Evolutionary conservation across 2,329 filamentous ascomycete genomes (phyloP).

Genomic region (Ascochyta viciae-villosae): DNA sequence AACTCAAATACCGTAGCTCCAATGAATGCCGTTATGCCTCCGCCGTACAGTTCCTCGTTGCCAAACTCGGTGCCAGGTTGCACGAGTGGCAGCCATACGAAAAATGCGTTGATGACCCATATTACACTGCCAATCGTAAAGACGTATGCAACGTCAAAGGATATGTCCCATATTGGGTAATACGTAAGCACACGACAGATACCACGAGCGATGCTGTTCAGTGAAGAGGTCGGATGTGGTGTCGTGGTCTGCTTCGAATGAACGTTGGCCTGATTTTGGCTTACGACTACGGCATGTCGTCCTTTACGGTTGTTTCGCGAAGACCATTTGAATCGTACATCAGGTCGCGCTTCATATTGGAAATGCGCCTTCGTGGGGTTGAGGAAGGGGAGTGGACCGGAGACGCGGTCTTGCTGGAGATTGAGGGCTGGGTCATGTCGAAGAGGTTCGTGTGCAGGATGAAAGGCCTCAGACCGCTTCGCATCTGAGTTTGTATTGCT

Average conservation of each 20-base stretch:
- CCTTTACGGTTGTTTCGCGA: slow-evolving; percentile 56
- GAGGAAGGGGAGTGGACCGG: slow-evolving; percentile 56
- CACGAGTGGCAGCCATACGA: slow-evolving; percentile 67
- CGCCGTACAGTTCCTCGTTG: slow-evolving; percentile 61
- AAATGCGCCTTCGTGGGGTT: slow-evolving; percentile 55
- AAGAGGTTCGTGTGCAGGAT: slow-evolving; percentile 35
- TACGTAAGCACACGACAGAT: slow-evolving; percentile 58
- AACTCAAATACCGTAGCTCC: slow-evolving; percentile 72
- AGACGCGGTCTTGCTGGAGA: slow-evolving; percentile 30
- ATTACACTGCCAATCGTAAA: slow-evolving; percentile 60
- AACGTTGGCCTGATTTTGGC: slow-evolving; percentile 14
- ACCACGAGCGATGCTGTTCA: slow-evolving; percentile 41
- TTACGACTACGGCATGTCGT: slow-evolving; percentile 48
- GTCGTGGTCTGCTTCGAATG: slow-evolving; percentile 29
- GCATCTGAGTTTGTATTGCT: slow-evolving; percentile 27
- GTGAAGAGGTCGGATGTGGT: slow-evolving; percentile 46
- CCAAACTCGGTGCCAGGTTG: slow-evolving; percentile 61
- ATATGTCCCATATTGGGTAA: slow-evolving; percentile 65
- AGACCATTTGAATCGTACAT: slow-evolving; percentile 49
- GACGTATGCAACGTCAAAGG: slow-evolving; percentile 60
- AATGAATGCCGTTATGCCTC: slow-evolving; percentile 70
- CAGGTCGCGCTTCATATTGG: slow-evolving; percentile 34
- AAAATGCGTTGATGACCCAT: slow-evolving; percentile 65
- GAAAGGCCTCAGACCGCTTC: slow-evolving; percentile 27
- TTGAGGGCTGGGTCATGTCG: slow-evolving; percentile 26